Base-by-base conservation (phyloP, 2,329 filamentous ascomycete species). In the Fusarium foetens region DNA sequence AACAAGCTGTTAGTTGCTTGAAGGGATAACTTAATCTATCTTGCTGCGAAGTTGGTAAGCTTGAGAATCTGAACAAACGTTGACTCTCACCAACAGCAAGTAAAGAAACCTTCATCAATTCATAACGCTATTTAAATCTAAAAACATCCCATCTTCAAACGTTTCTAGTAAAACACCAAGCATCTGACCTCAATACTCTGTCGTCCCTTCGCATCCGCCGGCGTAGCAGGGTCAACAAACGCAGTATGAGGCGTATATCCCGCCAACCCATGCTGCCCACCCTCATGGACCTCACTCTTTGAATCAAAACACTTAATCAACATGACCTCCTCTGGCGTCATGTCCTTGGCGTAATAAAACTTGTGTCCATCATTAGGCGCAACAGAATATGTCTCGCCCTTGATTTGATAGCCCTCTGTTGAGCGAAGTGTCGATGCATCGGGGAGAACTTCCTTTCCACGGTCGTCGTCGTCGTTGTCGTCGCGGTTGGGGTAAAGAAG, bases 261-360 rank as follows among this genome's bases (percentile, higher is more conserved):
- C 5, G 76, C 76, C 27, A 77, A 19, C 0, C 75, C 75, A 23
- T 71, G 52, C 35, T 57, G 41, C 1, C 76, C 76, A 0, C 62
- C 68, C 6, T 75, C 69, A n/a, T 72, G 70, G 9, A 71, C 73
- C 29, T 77, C 66, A 8, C 76, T 75, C 60, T 73, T 75, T 1
- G 76, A 77, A 43, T 77, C 76, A 16, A 75, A 77, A 14, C 76
- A 77, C 68, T 77, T 77, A 58, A 77, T 77, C 14, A 77, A 48
- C 75, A 77, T 76, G 12, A 71, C 75, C 53, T 77, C 76, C 7
- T 77, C 75, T 0, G 76, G 75, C 3, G 66, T 75, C 76, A 77
- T 77, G 10, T 77, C 75, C 57, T 76, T 77, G 0, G 69, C 68
- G 17, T 77, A 77, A 45, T 76, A 77, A 11, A 77, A 69, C 46